A percentile compares a stretch with the other conserved stretches of the same genome.
Conservation (phyloP, 2,329 filamentous ascomycete genomes). For the Polytolypa hystricis region DNA sequence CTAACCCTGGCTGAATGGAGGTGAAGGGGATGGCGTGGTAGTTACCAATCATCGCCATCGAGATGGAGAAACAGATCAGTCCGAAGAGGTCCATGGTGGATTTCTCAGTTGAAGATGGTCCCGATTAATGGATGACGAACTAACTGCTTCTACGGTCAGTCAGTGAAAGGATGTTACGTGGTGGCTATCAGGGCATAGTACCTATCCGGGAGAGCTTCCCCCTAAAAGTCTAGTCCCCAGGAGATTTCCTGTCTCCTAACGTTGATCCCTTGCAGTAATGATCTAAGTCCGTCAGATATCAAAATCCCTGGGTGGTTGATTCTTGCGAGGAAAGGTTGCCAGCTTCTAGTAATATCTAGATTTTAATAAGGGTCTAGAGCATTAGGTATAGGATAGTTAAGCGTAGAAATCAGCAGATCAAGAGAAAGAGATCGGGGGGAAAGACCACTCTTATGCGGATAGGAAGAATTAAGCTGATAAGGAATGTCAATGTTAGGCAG, state of each 20-base stretch:
- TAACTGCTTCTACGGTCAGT: too few species aligned
- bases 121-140: too few species aligned
- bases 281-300: background rate
- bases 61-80: constrained; percentile 12
- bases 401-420: background rate
- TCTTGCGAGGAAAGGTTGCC: background rate
- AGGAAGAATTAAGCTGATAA: background rate
- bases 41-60: constrained; percentile 13
- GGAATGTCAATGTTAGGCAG: background rate
- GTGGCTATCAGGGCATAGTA: background rate
- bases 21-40: constrained; percentile 7
- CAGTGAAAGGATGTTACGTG: background rate
- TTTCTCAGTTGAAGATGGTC: too few species aligned
- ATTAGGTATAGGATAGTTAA: too few species aligned
- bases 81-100: constrained; percentile 13
- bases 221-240: background rate
- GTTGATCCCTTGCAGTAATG: background rate
- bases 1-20: constrained; percentile 3
- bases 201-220: background rate
- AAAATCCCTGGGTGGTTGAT: background rate
- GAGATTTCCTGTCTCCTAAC: background rate
- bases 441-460: background rate
- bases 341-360: background rate
- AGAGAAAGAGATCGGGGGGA: background rate
- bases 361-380: background rate